Base-by-base conservation (phyloP, 1,284 basidiomycete genomes). In the Leccinum pallidistipes region DNA sequence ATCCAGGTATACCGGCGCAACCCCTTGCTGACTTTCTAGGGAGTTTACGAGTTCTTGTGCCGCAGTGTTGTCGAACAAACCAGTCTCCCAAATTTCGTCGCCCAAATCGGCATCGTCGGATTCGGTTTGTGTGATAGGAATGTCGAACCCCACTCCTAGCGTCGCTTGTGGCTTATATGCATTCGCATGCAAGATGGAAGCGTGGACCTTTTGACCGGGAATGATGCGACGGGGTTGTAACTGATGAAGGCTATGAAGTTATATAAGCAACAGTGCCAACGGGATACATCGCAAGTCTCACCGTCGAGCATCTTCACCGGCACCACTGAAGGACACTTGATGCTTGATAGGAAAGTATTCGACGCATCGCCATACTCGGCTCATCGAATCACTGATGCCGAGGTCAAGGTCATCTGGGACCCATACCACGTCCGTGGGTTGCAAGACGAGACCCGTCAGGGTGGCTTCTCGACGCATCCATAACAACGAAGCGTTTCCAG, bases 191-290 rank as follows among this genome's bases (percentile, higher is more conserved):
- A 65, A 29, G 27, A 68, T 56, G 0, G 68, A 68, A 4, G 51
- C 56, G n/a, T 68, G 68, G 5, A 68, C 49, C 18, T 62, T 59
- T 31, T 69, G 66, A 27, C 68, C 68, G 1, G 66, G 64, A n/a
- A 69, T 62, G 32, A 68, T 61, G 31, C 55, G 54, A 36, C 64
- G 66, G 0, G 56, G 57, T 2, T 55, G 47, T 24, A 54, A 29
- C 7, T 31, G 50, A 40, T 68, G 66, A 36, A 27, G 21, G 9
- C 64, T 68, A 16, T n/a, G 16, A 10, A 16, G 12, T 12, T 12
- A 12, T 10, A 40, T 57, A 29, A 62, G 43, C 4, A 7, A 56
- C 12, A 12, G n/a, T 3, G 6, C 38, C 1, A 6, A 38, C 10
- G n/a, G 21, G 10, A 27, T 10, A 18, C 40, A 24, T 7, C n/a